phyloP scores from a whole-genome alignment of 2,329 filamentous ascomycete species.

The Ophiosphaerella narmari region DNA sequence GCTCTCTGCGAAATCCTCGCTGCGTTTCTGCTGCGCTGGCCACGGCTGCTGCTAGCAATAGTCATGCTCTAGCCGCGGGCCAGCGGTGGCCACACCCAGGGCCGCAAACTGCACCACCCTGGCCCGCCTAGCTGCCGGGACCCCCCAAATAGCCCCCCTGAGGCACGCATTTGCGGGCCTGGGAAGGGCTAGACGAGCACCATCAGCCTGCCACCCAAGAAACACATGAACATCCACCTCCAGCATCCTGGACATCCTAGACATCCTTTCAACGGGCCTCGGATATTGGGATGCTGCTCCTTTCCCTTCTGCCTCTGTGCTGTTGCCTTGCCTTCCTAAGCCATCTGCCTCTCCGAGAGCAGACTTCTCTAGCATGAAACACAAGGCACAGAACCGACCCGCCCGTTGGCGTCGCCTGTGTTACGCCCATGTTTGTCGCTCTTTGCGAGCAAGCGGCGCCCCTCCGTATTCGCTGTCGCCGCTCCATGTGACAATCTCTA shows the following conservation, averaged over 20 bases:
- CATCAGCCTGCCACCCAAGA: conserved; percentile 1
- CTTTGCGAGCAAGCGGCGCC: conserved; percentile 13
- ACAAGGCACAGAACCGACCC: conserved; percentile 13
- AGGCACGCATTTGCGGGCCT: conserved; percentile 18
- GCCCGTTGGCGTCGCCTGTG: conserved; percentile 22
- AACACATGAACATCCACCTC: background rate
- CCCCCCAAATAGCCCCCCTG: conserved; percentile 18
- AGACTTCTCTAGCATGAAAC: conserved; percentile 23
- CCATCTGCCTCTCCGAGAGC: conserved; percentile 16
- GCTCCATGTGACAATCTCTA: conserved; percentile 15
- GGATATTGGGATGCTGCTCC: background rate
- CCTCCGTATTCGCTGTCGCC: conserved; percentile 14
- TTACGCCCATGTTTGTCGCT: background rate
- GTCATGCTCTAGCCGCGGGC: background rate
- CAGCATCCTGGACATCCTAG: background rate
- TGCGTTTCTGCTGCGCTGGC: background rate
- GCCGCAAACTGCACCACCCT: background rate
- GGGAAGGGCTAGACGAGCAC: conserved; percentile 20
- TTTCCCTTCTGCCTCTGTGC: background rate
- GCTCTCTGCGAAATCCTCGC: background rate
- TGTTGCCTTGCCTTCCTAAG: conserved; percentile 4
- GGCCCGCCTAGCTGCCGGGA: conserved; percentile 12
- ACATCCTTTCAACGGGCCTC: background rate
- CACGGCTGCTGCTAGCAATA: background rate
- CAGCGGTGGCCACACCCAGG: background rate